Conservation (phyloP, 2,329 filamentous ascomycete species). For the Talaromyces sp. region DNA sequence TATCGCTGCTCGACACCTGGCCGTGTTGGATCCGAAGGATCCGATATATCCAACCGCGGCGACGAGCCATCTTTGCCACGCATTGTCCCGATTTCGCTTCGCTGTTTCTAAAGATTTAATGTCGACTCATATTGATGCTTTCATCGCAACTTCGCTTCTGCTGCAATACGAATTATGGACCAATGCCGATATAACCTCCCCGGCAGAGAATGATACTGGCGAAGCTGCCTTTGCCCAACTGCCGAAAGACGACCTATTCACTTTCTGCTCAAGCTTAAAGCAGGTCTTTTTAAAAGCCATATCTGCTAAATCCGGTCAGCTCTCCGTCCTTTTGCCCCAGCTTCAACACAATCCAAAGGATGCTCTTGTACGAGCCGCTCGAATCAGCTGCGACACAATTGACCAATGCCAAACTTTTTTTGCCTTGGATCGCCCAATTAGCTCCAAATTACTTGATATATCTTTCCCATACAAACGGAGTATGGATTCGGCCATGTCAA, state of each 20-base stretch:
- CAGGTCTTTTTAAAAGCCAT: slow-evolving; percentile 6
- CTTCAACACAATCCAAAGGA: background rate
- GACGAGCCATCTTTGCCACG: slow-evolving; percentile 1
- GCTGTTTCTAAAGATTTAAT: background rate
- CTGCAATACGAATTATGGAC: slow-evolving; percentile 9
- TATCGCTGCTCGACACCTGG: slow-evolving; percentile 5
- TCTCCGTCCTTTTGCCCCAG: background rate
- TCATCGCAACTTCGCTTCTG: slow-evolving; percentile 8
- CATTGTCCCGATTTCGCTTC: slow-evolving; percentile 3
- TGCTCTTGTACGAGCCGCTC: background rate
- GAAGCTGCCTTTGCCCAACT: background rate
- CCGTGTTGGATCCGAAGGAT: background rate
- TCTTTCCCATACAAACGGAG: background rate
- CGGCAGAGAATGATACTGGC: background rate
- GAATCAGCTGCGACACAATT: background rate
- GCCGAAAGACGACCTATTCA: slow-evolving; percentile 1
- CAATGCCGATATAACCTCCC: background rate
- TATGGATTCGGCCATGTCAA: background rate
- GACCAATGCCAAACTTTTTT: background rate
- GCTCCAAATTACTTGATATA: background rate
- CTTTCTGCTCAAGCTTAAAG: slow-evolving; percentile 8
- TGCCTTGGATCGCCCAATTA: slow-evolving; percentile 2
- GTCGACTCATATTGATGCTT: slow-evolving; percentile 9
- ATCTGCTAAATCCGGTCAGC: background rate
- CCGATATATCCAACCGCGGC: background rate